Percentiles rank a stretch among this genome's conserved stretches.
These are phyloP conservation scores for Penicillium argentinense DNA, from an alignment of 495 filamentous ascomycete species.

Conservation along the genomic window DNA sequence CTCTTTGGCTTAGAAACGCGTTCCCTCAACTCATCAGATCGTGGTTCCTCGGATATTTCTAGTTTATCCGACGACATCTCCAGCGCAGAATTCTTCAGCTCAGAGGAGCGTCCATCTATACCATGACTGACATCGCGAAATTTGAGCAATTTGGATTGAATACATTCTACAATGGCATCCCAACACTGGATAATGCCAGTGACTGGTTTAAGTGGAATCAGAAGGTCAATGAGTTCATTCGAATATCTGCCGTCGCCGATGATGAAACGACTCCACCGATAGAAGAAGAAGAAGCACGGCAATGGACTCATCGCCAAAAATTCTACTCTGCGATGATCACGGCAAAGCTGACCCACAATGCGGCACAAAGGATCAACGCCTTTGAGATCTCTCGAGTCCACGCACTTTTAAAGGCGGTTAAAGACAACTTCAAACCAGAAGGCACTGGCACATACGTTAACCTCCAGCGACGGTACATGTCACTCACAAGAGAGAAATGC, in stretches of 20 bases:
- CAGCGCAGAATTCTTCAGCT: constrained; percentile 2
- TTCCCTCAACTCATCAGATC: constrained; percentile 1
- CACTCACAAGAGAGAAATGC: constrained; percentile 13
- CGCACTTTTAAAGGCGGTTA: constrained; percentile 6
- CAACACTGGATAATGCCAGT: constrained; percentile 6
- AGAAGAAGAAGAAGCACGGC: constrained; percentile 8
- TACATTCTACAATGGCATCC: constrained; percentile 6
- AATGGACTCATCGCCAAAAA: constrained; percentile 9
- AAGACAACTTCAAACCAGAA: constrained; percentile 13
- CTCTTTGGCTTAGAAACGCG: constrained; percentile 7
- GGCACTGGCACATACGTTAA: constrained; percentile 11
- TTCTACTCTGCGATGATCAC: constrained; percentile 16
- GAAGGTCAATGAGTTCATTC: constrained; percentile 11
- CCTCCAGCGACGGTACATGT: constrained; percentile 11
- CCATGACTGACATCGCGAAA: constrained; percentile 1
- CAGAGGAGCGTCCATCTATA: not conserved
- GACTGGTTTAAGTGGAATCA: constrained; percentile 9
- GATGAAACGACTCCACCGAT: constrained; percentile 1
- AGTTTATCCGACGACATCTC: not conserved
- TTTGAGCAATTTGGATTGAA: constrained; percentile 10
- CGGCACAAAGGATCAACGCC: constrained; percentile 13
- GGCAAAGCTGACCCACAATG: constrained; percentile 12
- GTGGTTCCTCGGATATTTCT: not conserved
- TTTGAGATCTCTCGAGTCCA: constrained; percentile 10
- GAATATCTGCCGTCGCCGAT: constrained; percentile 8